These are phyloP conservation scores for Sechiopsis laciniata DNA, from an alignment of 306 rosid genomes.

Conservation along the genomic window DNA sequence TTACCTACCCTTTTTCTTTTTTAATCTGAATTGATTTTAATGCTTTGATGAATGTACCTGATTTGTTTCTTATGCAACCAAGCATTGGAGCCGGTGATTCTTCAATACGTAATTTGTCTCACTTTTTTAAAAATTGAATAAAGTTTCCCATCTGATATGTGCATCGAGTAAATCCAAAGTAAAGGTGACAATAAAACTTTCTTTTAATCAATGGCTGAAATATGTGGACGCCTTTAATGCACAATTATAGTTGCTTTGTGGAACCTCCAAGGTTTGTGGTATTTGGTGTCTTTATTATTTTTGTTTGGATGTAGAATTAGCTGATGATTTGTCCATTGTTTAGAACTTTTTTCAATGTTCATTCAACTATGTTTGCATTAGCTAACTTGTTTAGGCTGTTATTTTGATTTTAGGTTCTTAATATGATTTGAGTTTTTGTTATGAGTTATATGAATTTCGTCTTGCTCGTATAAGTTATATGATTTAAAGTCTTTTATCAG, in stretches of 20 bases:
- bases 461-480: background rate
- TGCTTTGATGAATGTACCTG: conserved; percentile 3
- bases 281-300: background rate
- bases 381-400: background rate
- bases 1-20: background rate
- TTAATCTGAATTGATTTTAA: background rate
- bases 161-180: conserved; percentile 14
- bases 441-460: background rate
- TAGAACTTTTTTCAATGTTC: background rate
- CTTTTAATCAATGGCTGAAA: background rate
- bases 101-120: background rate
- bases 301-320: conserved; percentile 4
- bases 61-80: conserved; percentile 2
- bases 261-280: background rate
- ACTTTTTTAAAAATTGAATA: conserved; percentile 16
- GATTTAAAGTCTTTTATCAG: background rate
- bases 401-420: conserved; percentile 1
- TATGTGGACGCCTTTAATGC: background rate
- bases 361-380: background rate
- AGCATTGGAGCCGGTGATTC: conserved; percentile 21
- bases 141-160: conserved; percentile 14
- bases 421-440: background rate
- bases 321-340: background rate
- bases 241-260: background rate
- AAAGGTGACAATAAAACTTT: background rate